These are phyloP conservation scores for Coprinopsis sp. DNA, from an alignment of 768 basidiomycete species.

Conservation along the genomic window DNA sequence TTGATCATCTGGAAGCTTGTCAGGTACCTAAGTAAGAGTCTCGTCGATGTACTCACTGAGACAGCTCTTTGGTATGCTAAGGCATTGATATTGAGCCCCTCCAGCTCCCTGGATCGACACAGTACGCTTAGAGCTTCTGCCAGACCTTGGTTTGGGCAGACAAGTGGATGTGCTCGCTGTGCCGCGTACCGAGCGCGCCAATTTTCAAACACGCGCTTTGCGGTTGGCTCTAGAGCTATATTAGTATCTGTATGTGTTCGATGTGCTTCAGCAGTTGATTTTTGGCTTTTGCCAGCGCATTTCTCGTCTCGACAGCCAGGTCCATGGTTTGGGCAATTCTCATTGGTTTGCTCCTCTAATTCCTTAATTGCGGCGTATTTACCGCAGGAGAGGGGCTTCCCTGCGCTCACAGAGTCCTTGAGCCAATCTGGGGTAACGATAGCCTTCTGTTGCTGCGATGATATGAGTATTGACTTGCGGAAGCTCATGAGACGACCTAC, in stretches of 20 bases:
- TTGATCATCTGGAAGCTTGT: constrained; percentile 22
- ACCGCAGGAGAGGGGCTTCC: constrained; percentile 43
- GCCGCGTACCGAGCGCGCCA: constrained; percentile 51
- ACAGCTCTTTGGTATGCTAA: constrained; percentile 72
- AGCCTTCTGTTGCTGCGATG: constrained; percentile 52
- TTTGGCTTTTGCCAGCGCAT: constrained; percentile 3
- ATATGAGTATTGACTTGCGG: constrained; percentile 4
- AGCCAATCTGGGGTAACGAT: constrained; percentile 75
- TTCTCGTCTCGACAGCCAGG: constrained; percentile 14
- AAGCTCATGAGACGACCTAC: constrained; percentile 37
- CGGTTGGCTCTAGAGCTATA: constrained; percentile 18
- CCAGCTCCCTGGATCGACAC: constrained; percentile 52
- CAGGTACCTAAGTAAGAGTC: not conserved
- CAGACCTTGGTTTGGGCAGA: constrained; percentile 65
- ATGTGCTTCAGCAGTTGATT: not conserved
- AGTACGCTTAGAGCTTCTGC: constrained; percentile 56
- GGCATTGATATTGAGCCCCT: constrained; percentile 63
- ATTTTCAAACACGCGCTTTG: constrained; percentile 22
- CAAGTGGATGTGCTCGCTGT: constrained; percentile 57
- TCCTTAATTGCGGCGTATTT: constrained; percentile 54
- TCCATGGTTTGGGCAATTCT: constrained; percentile 38
- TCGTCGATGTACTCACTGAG: constrained; percentile 40
- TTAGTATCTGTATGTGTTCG: constrained; percentile 1
- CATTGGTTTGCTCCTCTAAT: constrained; percentile 42
- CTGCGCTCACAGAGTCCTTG: constrained; percentile 45